Evolutionary conservation across 2,329 filamentous ascomycete genomes (phyloP).

Genomic region (Pseudogymnoascus pannorum): DNA sequence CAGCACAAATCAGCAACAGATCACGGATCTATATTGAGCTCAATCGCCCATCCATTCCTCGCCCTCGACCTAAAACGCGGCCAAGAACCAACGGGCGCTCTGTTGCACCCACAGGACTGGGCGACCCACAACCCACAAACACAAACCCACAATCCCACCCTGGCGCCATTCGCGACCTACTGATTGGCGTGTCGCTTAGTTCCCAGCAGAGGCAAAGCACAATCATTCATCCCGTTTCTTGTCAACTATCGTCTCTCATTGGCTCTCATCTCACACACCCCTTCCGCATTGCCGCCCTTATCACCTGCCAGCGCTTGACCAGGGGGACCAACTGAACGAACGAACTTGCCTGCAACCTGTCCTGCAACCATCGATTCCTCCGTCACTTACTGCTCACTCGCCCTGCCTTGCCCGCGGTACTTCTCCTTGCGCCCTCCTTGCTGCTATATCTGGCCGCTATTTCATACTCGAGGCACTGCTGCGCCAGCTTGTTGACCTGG

Average conservation of each 20-base stretch:
- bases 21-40: neutral
- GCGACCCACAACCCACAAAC: neutral
- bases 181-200: slow-evolving; percentile 6
- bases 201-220: neutral
- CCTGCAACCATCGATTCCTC: neutral
- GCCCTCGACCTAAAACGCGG: slow-evolving; percentile 2
- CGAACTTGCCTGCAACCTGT: neutral
- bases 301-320: slow-evolving; percentile 3
- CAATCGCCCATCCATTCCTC: neutral
- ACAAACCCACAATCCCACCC: neutral
- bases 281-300: neutral
- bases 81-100: slow-evolving; percentile 5
- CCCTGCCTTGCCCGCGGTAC: neutral
- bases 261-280: neutral
- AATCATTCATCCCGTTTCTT: slow-evolving; percentile 1
- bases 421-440: neutral
- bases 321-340: slow-evolving; percentile 4
- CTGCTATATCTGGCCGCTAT: neutral
- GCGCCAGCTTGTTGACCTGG: neutral
- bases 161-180: neutral
- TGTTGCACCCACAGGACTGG: slow-evolving; percentile 4
- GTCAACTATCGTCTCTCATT: neutral
- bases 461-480: neutral
- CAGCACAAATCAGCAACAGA: neutral
- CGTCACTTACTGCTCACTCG: neutral